Evolutionary conservation across 768 basidiomycete genomes (phyloP), one percentile per base, ranked within the genome.

Genomic region (Tricholoma saponaceum): DNA sequence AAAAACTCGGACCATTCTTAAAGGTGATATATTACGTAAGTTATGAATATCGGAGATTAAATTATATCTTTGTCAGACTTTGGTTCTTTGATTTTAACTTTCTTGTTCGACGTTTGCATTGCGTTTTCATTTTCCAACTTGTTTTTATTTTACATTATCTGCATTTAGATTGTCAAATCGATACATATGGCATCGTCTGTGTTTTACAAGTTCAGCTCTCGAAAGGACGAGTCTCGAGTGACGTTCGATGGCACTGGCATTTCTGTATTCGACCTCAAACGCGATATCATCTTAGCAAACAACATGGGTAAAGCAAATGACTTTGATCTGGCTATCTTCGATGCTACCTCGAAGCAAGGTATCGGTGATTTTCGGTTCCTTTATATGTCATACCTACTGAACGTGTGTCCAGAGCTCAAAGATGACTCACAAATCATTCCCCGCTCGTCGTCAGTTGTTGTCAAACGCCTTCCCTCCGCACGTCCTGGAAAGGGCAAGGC

Each of bases 241-340:
- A 88, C 92, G 54, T 98, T 99, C 79, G 96, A 99, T 71, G 97
- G 97, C 68, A 98, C 96, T 64, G 93, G 94, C 61, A 98, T 99
- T 69, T 95, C 95, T 68, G 94, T 98, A 65, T 98, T 98, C 80
- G 97, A 99, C 76, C 80, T 99, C 74, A 99, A 99, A 79, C 92
- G 89, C 80, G 97, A 98, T 76, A 92, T 99, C 70, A 96, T 99
- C 67, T 78, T 96, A 67, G 90, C 90, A 70, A 98, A 98, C 70
- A 94, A 89, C 71, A 86, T 99, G 75, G 89, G 89, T 77, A 95
- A 94, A 80, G 94, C 92, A 58, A 93, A 89, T 69, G 97, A 99
- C 70, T 98, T 98, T 79, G 97, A 99, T 75, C 82, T 99, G 23
- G 83, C 84, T 53, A 79, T 98, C 37, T 89, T 86, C 70, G 95